Conservation (phyloP, 768 basidiomycete genomes). For the Russula abietina region DNA sequence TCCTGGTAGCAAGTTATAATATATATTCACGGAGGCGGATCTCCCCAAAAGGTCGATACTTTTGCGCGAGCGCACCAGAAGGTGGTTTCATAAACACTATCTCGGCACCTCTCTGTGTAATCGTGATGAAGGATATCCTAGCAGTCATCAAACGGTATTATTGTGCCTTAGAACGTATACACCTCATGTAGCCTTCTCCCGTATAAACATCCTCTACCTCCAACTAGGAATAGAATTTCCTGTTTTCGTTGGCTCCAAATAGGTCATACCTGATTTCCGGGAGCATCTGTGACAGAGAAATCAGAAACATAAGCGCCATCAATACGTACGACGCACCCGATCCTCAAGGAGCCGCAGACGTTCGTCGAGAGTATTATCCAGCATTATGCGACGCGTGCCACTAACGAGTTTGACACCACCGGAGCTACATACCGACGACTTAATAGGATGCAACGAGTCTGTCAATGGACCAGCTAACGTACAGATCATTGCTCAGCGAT, state of each 20-base stretch:
- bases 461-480: slow-evolving; percentile 26
- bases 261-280: slow-evolving; percentile 88
- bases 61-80: too few species aligned
- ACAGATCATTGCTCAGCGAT: slow-evolving; percentile 64
- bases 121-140: not conserved
- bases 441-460: not conserved
- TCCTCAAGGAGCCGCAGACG: slow-evolving; percentile 85
- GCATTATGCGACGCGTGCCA: slow-evolving; percentile 69
- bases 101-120: too few species aligned
- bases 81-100: too few species aligned
- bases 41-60: too few species aligned
- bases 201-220: not conserved
- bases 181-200: not conserved
- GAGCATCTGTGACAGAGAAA: slow-evolving; percentile 60
- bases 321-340: slow-evolving; percentile 46
- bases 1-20: too few species aligned
- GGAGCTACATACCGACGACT: slow-evolving; percentile 42
- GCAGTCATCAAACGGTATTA: slow-evolving; percentile 1
- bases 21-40: too few species aligned
- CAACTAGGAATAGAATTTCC: slow-evolving; percentile 77
- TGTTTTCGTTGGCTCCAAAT: slow-evolving; percentile 86
- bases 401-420: slow-evolving; percentile 80
- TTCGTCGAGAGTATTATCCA: slow-evolving; percentile 95
- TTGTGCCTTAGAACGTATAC: slow-evolving; percentile 1
- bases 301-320: not conserved